Percentiles rank a stretch among this genome's conserved stretches.
Evolutionary conservation across 768 basidiomycete genomes (phyloP).

Genomic region (Naganishia antarctica): DNA sequence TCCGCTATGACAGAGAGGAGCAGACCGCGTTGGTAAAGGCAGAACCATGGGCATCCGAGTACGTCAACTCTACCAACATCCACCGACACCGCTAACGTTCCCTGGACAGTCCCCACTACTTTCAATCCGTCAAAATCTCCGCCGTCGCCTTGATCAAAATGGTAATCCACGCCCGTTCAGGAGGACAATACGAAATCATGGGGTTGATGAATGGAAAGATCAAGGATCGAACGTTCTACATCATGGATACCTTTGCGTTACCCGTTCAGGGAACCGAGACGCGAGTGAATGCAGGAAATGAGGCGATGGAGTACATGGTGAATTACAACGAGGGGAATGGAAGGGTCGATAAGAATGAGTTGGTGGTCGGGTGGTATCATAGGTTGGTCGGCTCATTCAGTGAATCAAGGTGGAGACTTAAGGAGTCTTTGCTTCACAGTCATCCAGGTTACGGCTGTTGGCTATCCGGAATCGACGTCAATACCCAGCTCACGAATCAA

Average conservation of each 20-base stretch:
- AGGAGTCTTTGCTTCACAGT: constrained; percentile 21
- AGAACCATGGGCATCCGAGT: constrained; percentile 85
- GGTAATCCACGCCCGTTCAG: constrained; percentile 81
- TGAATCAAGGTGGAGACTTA: neutral
- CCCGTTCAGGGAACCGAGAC: constrained; percentile 98
- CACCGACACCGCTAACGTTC: neutral
- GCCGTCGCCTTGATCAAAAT: constrained; percentile 56
- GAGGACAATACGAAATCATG: constrained; percentile 98
- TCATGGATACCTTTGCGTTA: constrained; percentile 94
- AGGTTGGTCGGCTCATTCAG: constrained; percentile 35
- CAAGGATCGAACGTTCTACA: constrained; percentile 53
- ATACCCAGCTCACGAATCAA: constrained; percentile 92
- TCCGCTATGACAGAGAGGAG: constrained; percentile 47
- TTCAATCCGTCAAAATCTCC: constrained; percentile 54
- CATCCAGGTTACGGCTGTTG: constrained; percentile 99
- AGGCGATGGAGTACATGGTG: constrained; percentile 98
- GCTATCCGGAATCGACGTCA: constrained; percentile 97
- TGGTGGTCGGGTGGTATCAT: constrained; percentile 48
- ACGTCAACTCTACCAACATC: no score
- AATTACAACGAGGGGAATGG: constrained; percentile 77
- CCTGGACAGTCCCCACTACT: constrained; percentile 51
- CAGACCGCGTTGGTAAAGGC: constrained; percentile 57
- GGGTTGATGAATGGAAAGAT: constrained; percentile 98
- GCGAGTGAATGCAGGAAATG: constrained; percentile 88
- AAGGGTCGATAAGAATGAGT: constrained; percentile 57